A percentile compares a stretch with the other conserved stretches of the same genome.
Evolutionary conservation across 306 rosid genomes (phyloP).

Genomic region (Cotoneaster glaucophyllus): DNA sequence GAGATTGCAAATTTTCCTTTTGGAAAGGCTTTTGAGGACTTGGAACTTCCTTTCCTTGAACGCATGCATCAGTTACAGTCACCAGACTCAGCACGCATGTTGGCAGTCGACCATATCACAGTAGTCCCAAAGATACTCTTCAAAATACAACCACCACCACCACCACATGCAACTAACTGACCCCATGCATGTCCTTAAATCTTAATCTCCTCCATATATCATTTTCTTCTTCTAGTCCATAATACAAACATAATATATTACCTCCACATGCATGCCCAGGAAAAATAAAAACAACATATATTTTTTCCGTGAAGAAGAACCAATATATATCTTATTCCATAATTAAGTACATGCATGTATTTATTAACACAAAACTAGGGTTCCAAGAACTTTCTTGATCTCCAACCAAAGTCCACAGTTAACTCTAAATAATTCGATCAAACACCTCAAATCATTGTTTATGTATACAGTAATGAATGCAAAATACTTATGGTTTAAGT

Average conservation of each 20-base stretch:
- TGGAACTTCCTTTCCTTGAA: slow-evolving; percentile 16
- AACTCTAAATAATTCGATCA: slow-evolving; percentile 12
- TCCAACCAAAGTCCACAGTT: slow-evolving; percentile 4
- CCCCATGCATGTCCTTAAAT: slow-evolving; percentile 45
- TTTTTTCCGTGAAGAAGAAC: neutral
- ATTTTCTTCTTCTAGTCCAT: neutral
- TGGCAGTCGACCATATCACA: slow-evolving; percentile 49
- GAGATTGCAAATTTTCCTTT: neutral
- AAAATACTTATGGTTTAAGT: neutral
- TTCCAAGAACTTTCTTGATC: slow-evolving; percentile 34
- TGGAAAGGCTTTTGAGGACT: neutral
- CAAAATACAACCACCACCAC: slow-evolving; percentile 25
- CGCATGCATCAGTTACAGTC: slow-evolving; percentile 22
- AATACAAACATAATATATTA: neutral
- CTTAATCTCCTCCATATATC: slow-evolving; percentile 24
- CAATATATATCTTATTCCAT: neutral
- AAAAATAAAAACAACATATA: too few relatives aligned
- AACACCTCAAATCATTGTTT: slow-evolving; percentile 25
- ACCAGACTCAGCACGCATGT: slow-evolving; percentile 29
- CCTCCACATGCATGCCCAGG: neutral
- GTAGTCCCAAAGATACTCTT: slow-evolving; percentile 42
- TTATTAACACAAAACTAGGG: slow-evolving; percentile 1
- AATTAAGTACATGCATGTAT: neutral
- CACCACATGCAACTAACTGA: slow-evolving; percentile 52
- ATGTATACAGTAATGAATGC: slow-evolving; percentile 10